A percentile compares a stretch with the other conserved stretches of the same genome.
phyloP scores from a whole-genome alignment of 108 stramenopile species.

The Ochromonas danica region DNA sequence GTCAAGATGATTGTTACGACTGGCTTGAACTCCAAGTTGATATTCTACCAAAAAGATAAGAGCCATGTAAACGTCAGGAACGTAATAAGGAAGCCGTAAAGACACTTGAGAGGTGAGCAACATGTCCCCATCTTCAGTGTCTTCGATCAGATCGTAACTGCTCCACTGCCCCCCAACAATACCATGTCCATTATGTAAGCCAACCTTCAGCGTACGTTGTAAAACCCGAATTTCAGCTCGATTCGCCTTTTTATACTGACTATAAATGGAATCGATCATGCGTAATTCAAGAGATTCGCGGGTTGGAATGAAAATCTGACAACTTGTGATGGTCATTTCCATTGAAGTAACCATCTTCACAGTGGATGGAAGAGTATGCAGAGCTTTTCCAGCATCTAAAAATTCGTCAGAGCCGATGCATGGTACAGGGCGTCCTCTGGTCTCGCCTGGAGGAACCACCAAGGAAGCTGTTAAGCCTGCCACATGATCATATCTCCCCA shows the following conservation, averaged over 20 bases:
- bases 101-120: constrained; percentile 42
- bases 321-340: background rate
- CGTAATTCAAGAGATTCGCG: background rate
- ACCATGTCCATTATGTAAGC: constrained; percentile 51
- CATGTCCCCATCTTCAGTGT: constrained; percentile 43
- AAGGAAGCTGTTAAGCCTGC: background rate
- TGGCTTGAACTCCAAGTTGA: constrained; percentile 36
- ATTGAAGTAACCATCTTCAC: background rate
- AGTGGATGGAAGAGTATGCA: background rate
- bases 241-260: background rate
- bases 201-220: constrained; percentile 36
- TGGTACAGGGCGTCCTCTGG: background rate
- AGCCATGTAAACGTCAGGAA: constrained; percentile 40
- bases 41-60: constrained; percentile 51
- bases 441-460: background rate
- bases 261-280: background rate
- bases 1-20: constrained; percentile 1
- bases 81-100: constrained; percentile 38
- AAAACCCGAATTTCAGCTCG: background rate
- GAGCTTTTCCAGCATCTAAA: background rate
- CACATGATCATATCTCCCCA: constrained; percentile 17
- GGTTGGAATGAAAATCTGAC: constrained; percentile 11
- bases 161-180: constrained; percentile 43
- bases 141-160: constrained; percentile 37
- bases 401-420: constrained; percentile 27